These are phyloP conservation scores for Cicer arietinum DNA, from an alignment of 306 rosid species.

Conservation along the genomic window DNA sequence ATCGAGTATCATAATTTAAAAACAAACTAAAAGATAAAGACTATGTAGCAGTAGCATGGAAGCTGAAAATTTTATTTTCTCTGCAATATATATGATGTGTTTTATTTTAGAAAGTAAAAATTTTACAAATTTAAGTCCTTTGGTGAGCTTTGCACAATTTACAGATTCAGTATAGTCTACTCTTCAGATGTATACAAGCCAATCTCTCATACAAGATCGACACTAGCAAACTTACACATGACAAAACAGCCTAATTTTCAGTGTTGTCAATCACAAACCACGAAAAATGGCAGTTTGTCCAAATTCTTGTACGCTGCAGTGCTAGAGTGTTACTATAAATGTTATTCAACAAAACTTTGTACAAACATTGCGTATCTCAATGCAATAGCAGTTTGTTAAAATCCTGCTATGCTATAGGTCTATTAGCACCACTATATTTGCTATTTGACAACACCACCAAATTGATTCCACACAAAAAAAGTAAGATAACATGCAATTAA, in stretches of 20 bases:
- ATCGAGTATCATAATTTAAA: conserved; percentile 18
- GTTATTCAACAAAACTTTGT: neutral
- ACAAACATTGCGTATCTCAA: neutral
- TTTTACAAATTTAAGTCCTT: neutral
- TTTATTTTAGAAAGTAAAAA: neutral
- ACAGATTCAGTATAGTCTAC: neutral
- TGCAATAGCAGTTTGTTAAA: neutral
- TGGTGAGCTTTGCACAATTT: conserved; percentile 26
- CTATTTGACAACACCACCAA: too few species aligned
- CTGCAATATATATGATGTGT: neutral
- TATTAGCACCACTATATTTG: too few species aligned
- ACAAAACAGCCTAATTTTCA: neutral
- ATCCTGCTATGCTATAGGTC: neutral
- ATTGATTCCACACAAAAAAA: neutral
- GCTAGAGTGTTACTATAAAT: neutral
- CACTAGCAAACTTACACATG: conserved; percentile 6
- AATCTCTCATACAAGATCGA: neutral
- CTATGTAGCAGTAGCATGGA: neutral
- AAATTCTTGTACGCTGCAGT: neutral
- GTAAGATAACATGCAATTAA: neutral
- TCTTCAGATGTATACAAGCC: conserved; percentile 1
- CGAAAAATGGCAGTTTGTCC: neutral
- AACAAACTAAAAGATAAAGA: neutral
- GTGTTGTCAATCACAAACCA: too few species aligned
- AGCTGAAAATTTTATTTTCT: neutral